These are phyloP conservation scores for Fusarium redolens DNA, from an alignment of 2,329 filamentous ascomycete species.

Conservation along the genomic window DNA sequence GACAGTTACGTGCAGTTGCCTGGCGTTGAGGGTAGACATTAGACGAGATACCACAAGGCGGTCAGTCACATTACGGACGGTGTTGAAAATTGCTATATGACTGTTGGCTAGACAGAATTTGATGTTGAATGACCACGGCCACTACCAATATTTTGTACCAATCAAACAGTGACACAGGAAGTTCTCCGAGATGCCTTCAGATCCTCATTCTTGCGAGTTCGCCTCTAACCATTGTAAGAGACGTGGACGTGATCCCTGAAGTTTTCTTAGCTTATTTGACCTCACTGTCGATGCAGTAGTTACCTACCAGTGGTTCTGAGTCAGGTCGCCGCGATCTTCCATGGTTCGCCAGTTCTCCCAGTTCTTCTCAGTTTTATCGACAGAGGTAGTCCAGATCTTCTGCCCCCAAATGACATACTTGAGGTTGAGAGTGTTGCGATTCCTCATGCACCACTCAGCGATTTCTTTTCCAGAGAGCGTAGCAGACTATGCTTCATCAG, in stretches of 20 bases:
- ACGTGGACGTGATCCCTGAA: conserved; percentile 46
- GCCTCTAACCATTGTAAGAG: conserved; percentile 39
- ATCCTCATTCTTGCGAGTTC: not conserved
- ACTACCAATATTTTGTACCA: not conserved
- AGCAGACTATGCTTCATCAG: conserved; percentile 42
- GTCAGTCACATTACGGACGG: not conserved
- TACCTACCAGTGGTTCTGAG: conserved; percentile 57
- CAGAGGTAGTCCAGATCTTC: conserved; percentile 57
- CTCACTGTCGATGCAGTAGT: not conserved
- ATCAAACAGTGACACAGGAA: not conserved
- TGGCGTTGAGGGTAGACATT: conserved; percentile 20
- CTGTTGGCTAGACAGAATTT: not conserved
- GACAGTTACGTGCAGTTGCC: not conserved
- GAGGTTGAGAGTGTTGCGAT: conserved; percentile 53
- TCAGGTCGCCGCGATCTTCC: conserved; percentile 55
- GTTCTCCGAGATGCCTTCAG: not conserved
- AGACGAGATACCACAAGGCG: conserved; percentile 25
- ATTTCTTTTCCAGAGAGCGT: conserved; percentile 56
- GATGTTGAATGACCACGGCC: not conserved
- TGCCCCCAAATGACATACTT: conserved; percentile 65
- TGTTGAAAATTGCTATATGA: not conserved
- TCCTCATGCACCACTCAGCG: conserved; percentile 62
- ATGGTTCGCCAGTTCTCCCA: conserved; percentile 58
- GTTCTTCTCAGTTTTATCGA: conserved; percentile 49
- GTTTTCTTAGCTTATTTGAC: not conserved